Percentiles rank a stretch among this genome's conserved stretches.
Conservation (phyloP, 176 grass and related monocot genomes). For the Poa pratensis region DNA sequence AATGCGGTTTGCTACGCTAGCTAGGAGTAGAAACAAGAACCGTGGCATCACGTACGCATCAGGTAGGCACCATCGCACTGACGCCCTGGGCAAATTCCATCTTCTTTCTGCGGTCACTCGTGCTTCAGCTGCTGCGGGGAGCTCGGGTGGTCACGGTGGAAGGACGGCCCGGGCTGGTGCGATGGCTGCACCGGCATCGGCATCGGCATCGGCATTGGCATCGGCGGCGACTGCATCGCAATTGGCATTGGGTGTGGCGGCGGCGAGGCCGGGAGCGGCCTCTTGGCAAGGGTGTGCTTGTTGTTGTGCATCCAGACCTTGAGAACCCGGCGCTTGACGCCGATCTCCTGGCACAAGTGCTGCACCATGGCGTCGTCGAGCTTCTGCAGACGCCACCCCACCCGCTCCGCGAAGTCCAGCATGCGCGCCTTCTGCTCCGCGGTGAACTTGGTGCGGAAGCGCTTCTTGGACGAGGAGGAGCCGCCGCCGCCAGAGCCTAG, state of each 20-base stretch:
- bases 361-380: slow-evolving; percentile 85
- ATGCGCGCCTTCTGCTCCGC: slow-evolving; percentile 88
- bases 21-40: slow-evolving; percentile 31
- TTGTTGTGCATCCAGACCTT: slow-evolving; percentile 99
- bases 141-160: slow-evolving; percentile 10
- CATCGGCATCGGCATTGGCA: neutral
- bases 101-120: slow-evolving; percentile 36
- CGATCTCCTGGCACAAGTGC: slow-evolving; percentile 86
- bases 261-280: slow-evolving; percentile 25
- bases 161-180: slow-evolving; percentile 10
- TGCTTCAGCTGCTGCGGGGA: slow-evolving; percentile 32
- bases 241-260: neutral
- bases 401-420: slow-evolving; percentile 83
- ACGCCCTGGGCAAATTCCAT: neutral
- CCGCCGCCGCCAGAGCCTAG: slow-evolving; percentile 6
- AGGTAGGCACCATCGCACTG: neutral
- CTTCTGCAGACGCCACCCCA: slow-evolving; percentile 80
- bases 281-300: slow-evolving; percentile 88
- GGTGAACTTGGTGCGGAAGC: slow-evolving; percentile 92
- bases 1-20: slow-evolving; percentile 36
- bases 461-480: slow-evolving; percentile 51
- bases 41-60: neutral
- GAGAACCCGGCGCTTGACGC: slow-evolving; percentile 83
- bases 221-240: neutral
- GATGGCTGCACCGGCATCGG: neutral